Conservation (phyloP, 768 basidiomycete genomes). For the Podaxis mareebaensis region DNA sequence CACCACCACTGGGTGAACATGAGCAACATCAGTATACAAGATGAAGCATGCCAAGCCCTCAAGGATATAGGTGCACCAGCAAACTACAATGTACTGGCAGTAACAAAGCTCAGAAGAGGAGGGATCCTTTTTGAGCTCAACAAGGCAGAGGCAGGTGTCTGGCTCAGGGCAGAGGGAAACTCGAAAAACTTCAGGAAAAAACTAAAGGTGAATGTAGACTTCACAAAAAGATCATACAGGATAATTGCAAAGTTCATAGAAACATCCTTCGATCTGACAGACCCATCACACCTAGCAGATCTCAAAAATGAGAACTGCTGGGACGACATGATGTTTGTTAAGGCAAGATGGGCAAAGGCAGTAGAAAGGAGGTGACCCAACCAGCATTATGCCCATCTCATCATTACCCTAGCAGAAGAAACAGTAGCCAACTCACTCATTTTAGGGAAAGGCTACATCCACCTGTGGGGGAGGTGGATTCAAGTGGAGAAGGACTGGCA, state of each 20-base stretch:
- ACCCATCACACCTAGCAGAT: background rate
- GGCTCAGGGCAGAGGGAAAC: background rate
- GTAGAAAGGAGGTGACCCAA: background rate
- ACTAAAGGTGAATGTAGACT: background rate
- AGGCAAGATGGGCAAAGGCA: background rate
- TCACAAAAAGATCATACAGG: background rate
- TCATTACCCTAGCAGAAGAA: background rate
- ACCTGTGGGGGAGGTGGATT: background rate
- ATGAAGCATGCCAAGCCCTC: background rate
- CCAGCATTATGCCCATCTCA: background rate
- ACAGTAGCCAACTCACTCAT: background rate
- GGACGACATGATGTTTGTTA: background rate
- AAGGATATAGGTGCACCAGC: background rate
- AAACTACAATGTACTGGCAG: background rate
- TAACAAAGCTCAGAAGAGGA: background rate
- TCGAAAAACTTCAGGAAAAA: background rate
- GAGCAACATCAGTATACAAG: background rate
- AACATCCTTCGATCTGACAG: background rate
- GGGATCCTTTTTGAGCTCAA: background rate
- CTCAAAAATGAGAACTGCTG: conserved; percentile 8
- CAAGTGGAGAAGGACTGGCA: background rate
- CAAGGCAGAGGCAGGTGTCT: background rate
- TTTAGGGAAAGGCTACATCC: background rate
- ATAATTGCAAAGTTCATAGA: background rate
- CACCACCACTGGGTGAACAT: background rate